phyloP scores from a whole-genome alignment of 768 basidiomycete genomes.

The Leccinum disarticulatum region DNA sequence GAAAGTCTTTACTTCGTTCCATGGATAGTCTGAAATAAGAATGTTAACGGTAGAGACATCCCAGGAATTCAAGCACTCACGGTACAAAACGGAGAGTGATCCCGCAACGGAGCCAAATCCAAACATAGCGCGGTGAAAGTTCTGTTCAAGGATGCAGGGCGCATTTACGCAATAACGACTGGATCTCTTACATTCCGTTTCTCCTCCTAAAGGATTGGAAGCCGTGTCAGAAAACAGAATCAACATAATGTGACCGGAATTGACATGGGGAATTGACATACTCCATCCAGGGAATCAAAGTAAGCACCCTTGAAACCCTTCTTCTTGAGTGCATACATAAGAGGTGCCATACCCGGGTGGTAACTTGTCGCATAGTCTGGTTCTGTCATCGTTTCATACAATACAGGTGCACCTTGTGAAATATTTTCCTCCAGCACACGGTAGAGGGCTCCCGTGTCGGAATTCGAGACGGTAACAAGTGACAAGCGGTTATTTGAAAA shows the following conservation, averaged over 20 bases:
- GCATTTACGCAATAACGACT: not conserved
- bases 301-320: conserved; percentile 15
- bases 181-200: conserved; percentile 13
- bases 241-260: not conserved
- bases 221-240: not conserved
- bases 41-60: not conserved
- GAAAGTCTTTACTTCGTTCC: conserved; percentile 26
- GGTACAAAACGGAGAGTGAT: conserved; percentile 22
- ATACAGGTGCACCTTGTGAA: conserved; percentile 11
- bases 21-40: conserved; percentile 22
- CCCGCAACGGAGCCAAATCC: conserved; percentile 22
- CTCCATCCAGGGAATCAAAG: conserved; percentile 26
- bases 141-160: conserved; percentile 10
- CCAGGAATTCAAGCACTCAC: conserved; percentile 8
- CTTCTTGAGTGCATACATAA: conserved; percentile 22
- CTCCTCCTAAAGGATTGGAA: conserved; percentile 8
- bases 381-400: conserved; percentile 29
- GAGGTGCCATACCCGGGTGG: conserved; percentile 20
- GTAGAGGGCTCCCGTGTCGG: conserved; percentile 7
- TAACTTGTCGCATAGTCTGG: conserved; percentile 24
- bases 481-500: conserved; percentile 38
- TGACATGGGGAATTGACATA: conserved; percentile 9
- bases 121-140: conserved; percentile 26
- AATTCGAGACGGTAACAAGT: conserved; percentile 21
- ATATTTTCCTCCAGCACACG: conserved; percentile 10